phyloP scores from a whole-genome alignment of 208 protist genomes.

The Trypanosoma mega region DNA sequence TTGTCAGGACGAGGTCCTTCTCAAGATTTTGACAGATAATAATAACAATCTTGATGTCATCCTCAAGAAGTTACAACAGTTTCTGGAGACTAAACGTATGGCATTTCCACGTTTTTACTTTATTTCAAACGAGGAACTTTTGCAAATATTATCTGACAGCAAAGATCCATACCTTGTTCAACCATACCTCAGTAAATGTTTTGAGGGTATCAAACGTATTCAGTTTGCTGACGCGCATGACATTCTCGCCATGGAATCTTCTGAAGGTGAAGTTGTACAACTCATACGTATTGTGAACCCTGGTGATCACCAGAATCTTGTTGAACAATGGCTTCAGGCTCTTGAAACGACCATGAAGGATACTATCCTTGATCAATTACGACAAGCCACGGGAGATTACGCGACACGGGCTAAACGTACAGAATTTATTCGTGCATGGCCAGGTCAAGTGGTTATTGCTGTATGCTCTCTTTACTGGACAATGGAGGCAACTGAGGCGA shows the following conservation, averaged over 20 bases:
- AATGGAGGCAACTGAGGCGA: slow-evolving; percentile 90
- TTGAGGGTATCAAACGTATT: slow-evolving; percentile 94
- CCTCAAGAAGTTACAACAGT: slow-evolving; percentile 97
- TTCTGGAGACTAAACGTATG: slow-evolving; percentile 98
- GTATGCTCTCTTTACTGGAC: slow-evolving; percentile 94
- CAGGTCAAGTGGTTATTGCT: slow-evolving; percentile 92
- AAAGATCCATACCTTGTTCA: slow-evolving; percentile 95
- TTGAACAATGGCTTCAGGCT: slow-evolving; percentile 95
- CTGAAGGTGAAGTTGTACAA: slow-evolving; percentile 87
- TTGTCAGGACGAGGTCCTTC: slow-evolving; percentile 92
- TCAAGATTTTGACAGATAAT: slow-evolving; percentile 86
- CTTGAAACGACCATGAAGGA: slow-evolving; percentile 93
- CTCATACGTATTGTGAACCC: slow-evolving; percentile 87
- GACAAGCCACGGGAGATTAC: slow-evolving; percentile 87
- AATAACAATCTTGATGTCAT: slow-evolving; percentile 96
- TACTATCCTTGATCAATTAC: slow-evolving; percentile 83
- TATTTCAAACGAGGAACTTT: slow-evolving; percentile 94
- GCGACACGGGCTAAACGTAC: slow-evolving; percentile 47
- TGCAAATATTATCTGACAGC: slow-evolving; percentile 96
- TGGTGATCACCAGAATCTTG: slow-evolving; percentile 84
- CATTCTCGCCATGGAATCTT: slow-evolving; percentile 91
- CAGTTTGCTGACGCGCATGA: slow-evolving; percentile 90
- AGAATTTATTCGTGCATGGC: slow-evolving; percentile 93
- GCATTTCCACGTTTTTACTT: slow-evolving; percentile 98
- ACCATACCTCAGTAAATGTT: slow-evolving; percentile 96